Percentiles rank a stretch among this genome's conserved stretches.
Evolutionary conservation across 2,329 filamentous ascomycete species (phyloP).

Genomic region (Didymella sp.): DNA sequence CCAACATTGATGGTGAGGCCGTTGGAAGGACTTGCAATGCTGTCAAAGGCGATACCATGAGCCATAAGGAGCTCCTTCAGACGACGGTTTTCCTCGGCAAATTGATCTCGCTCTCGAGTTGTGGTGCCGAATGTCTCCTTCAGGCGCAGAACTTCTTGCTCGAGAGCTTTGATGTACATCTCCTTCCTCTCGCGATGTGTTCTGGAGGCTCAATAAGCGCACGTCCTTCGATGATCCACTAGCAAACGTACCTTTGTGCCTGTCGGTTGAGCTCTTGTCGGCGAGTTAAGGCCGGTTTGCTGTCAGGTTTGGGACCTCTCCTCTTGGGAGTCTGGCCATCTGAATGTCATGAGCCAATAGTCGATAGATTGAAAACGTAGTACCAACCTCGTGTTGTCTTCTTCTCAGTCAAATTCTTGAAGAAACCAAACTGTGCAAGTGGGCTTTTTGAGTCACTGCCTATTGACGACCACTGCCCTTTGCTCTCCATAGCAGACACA

Average conservation of each 20-base stretch:
- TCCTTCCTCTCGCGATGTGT: conserved; percentile 98
- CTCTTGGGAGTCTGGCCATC: conserved; percentile 88
- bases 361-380: background rate
- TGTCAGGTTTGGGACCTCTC: conserved; percentile 93
- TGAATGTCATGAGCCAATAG: conserved; percentile 39
- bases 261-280: conserved; percentile 94
- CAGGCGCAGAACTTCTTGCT: conserved; percentile 86
- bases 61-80: conserved; percentile 68
- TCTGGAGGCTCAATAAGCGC: conserved; percentile 57
- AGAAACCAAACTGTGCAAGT: conserved; percentile 57
- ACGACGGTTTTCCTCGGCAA: conserved; percentile 80
- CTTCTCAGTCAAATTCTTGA: conserved; percentile 73
- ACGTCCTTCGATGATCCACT: background rate
- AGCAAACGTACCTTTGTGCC: conserved; percentile 78
- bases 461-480: conserved; percentile 48
- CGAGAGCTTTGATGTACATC: conserved; percentile 90
- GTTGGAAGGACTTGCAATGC: conserved; percentile 47
- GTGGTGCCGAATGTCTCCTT: conserved; percentile 83
- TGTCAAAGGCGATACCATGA: conserved; percentile 65
- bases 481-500: conserved; percentile 48
- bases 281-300: conserved; percentile 89
- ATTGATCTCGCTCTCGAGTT: conserved; percentile 75
- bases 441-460: conserved; percentile 49
- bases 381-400: conserved; percentile 74
- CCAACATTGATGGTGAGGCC: conserved; percentile 41